A percentile compares a stretch with the other conserved stretches of the same genome.
phyloP scores from a whole-genome alignment of 257 asterid genomes.

The Fraxinus pennsylvanica region DNA sequence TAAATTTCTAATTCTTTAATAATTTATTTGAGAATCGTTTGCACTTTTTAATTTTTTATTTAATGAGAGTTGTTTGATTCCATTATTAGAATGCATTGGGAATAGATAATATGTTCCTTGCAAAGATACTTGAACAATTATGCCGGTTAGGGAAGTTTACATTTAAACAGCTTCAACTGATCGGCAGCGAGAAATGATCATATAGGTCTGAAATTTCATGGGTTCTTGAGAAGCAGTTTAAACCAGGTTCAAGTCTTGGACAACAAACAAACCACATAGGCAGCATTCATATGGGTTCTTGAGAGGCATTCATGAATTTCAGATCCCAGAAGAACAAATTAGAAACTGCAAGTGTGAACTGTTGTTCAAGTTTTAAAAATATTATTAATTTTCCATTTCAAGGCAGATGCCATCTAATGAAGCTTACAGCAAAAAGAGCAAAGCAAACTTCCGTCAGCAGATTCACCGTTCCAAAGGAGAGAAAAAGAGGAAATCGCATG shows the following conservation, averaged over 20 bases:
- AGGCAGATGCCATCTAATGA: background rate
- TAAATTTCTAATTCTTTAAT: too few relatives aligned
- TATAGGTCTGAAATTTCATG: background rate
- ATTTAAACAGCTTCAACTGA: background rate
- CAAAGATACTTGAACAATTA: background rate
- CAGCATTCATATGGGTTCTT: background rate
- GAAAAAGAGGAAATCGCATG: background rate
- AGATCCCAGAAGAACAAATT: background rate
- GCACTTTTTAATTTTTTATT: background rate
- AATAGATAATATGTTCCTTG: background rate
- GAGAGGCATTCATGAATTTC: background rate
- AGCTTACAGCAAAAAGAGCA: background rate
- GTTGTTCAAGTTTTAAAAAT: background rate
- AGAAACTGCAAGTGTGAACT: constrained; percentile 14
- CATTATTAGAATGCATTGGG: background rate
- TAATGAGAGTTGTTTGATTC: background rate
- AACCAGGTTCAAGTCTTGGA: background rate
- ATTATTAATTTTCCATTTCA: constrained; percentile 7
- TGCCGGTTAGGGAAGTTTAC: background rate
- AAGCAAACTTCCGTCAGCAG: background rate
- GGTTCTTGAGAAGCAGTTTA: background rate
- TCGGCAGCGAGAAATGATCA: background rate
- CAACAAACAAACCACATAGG: background rate
- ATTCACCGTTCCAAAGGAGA: background rate
- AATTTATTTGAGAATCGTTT: too few relatives aligned